Percentiles rank a stretch among this genome's conserved stretches.
phyloP scores from a whole-genome alignment of 192 early-diverging fungal species.

The Chytriomyces confervae region DNA sequence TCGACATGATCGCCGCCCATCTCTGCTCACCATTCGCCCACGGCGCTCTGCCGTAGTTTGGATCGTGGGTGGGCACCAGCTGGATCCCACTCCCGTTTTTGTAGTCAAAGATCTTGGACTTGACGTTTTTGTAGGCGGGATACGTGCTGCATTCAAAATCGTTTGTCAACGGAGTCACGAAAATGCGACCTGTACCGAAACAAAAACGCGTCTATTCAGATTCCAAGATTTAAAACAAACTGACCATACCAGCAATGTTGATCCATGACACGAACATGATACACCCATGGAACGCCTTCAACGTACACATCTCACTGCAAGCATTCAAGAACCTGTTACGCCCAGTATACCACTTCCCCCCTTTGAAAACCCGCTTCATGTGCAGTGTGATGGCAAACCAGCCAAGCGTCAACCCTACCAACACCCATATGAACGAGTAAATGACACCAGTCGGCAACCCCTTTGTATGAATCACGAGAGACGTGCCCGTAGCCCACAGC shows the following conservation, averaged over 20 bases:
- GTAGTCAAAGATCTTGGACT: conserved; percentile 35
- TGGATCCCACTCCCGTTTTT: neutral
- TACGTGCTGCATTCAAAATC: conserved; percentile 49
- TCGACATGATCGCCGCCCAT: conserved; percentile 18
- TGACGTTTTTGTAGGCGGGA: conserved; percentile 44
- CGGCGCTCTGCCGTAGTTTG: conserved; percentile 39
- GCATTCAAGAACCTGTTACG: conserved; percentile 3
- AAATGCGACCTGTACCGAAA: conserved; percentile 36
- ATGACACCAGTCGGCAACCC: conserved; percentile 48
- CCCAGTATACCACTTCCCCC: neutral
- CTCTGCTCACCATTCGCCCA: conserved; percentile 41
- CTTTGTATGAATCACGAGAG: conserved; percentile 49
- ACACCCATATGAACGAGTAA: conserved; percentile 45
- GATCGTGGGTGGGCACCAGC: conserved; percentile 33
- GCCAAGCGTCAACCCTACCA: conserved; percentile 38
- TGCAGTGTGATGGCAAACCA: conserved; percentile 47
- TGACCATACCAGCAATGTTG: conserved; percentile 35
- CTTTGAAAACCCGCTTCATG: conserved; percentile 29
- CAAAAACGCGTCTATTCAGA: too few species aligned
- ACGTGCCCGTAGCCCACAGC: conserved; percentile 44
- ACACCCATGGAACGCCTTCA: conserved; percentile 51
- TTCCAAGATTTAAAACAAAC: neutral
- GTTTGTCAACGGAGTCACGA: conserved; percentile 37
- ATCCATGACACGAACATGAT: conserved; percentile 50
- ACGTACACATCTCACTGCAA: conserved; percentile 27